Base-by-base conservation (phyloP, 192 early-diverging fungal species). In the Entomortierella parvispora region DNA sequence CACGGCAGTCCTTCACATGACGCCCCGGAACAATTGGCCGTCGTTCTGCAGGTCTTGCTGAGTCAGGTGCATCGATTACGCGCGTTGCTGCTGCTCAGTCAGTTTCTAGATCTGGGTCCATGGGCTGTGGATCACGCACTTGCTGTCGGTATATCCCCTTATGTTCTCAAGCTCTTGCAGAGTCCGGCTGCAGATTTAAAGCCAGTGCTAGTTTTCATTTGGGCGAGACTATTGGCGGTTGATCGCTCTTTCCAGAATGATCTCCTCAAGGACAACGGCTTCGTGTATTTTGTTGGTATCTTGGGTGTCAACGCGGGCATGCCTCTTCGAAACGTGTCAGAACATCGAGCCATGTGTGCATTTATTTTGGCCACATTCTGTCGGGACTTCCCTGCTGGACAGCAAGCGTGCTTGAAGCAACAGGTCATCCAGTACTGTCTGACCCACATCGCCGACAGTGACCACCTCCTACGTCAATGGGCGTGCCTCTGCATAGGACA, bases 341-440 rank as follows among this genome's bases (percentile, higher is more conserved):
- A 94, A 70, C 93, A 95, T 56, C 85, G 92, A n/a, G 93, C 94
- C n/a, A 96, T 95, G 93, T 86, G 96, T 69, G 92, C 91, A 2
- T 98, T 99, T 80, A 95, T 97, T 40, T 86, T 99, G 34, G 88
- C 96, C 0, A 90, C 95, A 18, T 93, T 99, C 68, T 99, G 97
- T 80, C 86, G 89, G n/a, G 90, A 92, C 42, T 93, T 89, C 81
- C 86, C 83, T 11, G 79, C 81, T 12, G 96, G 94, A 22, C 96
- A 99, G 78, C 89, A 93, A 40, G 93, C 92, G 12, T 97, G 95
- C 67, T 57, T 95, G 31, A 84, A 88, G 57, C 83, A 83, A 23
- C 88, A 90, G 48, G 82, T 95, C 7, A 82, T 95, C 31, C 69
- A 81, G 8, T 85, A 90, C 17, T 86, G 92, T 56, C 60, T 90